phyloP scores from a whole-genome alignment of 768 basidiomycete genomes.

The Termitomyces heimii region DNA sequence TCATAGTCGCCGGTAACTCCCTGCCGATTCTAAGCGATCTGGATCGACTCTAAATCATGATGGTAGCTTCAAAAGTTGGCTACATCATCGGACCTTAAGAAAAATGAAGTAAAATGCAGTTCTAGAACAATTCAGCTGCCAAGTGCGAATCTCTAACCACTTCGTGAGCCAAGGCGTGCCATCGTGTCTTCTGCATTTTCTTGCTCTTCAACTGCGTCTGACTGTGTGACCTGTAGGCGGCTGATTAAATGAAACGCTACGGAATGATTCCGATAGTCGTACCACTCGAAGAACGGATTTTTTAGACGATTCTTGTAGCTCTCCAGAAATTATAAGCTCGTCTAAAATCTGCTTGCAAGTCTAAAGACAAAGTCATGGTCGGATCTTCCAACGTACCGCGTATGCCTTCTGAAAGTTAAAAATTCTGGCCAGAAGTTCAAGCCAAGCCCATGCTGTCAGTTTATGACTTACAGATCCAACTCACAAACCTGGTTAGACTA shows the following conservation, averaged over 20 bases:
- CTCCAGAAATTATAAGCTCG: slow-evolving; percentile 95
- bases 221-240: slow-evolving; percentile 69
- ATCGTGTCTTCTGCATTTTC: slow-evolving; percentile 80
- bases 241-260: background rate
- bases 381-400: slow-evolving; percentile 45
- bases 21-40: background rate
- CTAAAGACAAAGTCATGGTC: background rate
- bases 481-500: slow-evolving; percentile 72
- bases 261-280: slow-evolving; percentile 11
- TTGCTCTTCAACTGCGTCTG: slow-evolving; percentile 80
- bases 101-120: slow-evolving; percentile 16
- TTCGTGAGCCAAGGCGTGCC: slow-evolving; percentile 69
- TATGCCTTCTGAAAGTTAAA: slow-evolving; percentile 99
- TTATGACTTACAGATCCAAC: slow-evolving; percentile 74
- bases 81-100: slow-evolving; percentile 43
- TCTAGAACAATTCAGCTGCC: slow-evolving; percentile 13
- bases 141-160: slow-evolving; percentile 42
- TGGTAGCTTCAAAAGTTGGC: background rate
- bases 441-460: background rate
- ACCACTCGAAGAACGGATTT: slow-evolving; percentile 67
- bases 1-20: background rate
- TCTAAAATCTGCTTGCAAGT: slow-evolving; percentile 63
- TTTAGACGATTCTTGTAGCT: slow-evolving; percentile 97
- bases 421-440: slow-evolving; percentile 48
- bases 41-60: background rate